Percentiles rank a stretch among this genome's conserved stretches.
These are phyloP conservation scores for Lasiosphaeriaceae sp. DNA, from an alignment of 495 filamentous ascomycete species.

Conservation along the genomic window DNA sequence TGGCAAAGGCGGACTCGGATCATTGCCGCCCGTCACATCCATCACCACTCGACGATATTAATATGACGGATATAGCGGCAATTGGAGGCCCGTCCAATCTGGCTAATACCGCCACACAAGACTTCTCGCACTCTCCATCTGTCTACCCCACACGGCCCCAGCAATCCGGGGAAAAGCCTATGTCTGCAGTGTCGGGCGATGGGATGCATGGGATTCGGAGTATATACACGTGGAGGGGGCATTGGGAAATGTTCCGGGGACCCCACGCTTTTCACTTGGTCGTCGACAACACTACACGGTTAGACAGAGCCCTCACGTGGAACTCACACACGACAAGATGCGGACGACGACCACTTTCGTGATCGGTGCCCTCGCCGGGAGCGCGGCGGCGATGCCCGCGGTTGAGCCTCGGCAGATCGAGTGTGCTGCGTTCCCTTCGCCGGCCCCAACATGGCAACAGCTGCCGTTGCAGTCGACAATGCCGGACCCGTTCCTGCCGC, in stretches of 20 bases:
- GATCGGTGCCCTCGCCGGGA: conserved; percentile 2
- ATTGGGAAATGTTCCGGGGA: neutral
- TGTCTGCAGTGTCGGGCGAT: neutral
- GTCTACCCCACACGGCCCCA: neutral
- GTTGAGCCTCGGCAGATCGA: conserved; percentile 12
- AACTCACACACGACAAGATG: neutral
- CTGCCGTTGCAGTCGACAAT: conserved; percentile 39
- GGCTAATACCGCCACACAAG: neutral
- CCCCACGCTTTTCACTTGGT: neutral
- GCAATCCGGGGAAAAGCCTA: neutral
- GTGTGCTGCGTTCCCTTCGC: conserved; percentile 35
- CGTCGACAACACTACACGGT: neutral
- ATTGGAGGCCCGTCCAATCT: neutral
- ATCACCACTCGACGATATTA: no score
- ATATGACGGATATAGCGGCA: neutral
- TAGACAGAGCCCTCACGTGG: neutral
- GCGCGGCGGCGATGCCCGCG: neutral
- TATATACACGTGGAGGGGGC: neutral
- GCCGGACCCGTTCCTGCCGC: conserved; percentile 48
- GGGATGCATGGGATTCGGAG: neutral
- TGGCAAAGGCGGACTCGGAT: no score
- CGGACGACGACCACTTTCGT: neutral
- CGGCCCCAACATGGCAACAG: conserved; percentile 38
- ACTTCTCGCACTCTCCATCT: neutral
- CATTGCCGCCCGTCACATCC: no score